phyloP scores from a whole-genome alignment of 148 eudicot genomes.

The Dysphania ambrosioides region DNA sequence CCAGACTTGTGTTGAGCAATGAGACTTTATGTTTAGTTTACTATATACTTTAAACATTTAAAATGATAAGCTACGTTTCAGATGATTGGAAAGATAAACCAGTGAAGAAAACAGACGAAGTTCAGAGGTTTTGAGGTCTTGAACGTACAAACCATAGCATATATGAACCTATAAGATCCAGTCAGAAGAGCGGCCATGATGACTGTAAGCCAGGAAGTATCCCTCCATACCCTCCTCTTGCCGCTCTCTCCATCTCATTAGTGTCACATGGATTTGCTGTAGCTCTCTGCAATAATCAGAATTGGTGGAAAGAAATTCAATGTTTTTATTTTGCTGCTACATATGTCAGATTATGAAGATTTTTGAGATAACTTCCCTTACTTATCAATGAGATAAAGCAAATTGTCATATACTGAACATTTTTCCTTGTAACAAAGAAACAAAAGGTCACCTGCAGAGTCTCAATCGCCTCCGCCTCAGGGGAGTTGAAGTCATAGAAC shows the following conservation, averaged over 20 bases:
- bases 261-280: slow-evolving; percentile 45
- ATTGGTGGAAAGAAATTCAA: too few relatives aligned
- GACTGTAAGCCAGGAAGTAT: slow-evolving; percentile 28
- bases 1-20: background rate
- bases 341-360: background rate
- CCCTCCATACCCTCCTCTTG: slow-evolving; percentile 43
- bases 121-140: background rate
- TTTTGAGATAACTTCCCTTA: background rate
- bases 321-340: too few relatives aligned
- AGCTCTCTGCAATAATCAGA: slow-evolving; percentile 40
- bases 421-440: background rate
- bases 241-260: slow-evolving; percentile 43
- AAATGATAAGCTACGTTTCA: background rate
- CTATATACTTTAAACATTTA: background rate
- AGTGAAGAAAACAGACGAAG: background rate
- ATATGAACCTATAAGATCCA: background rate
- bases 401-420: background rate
- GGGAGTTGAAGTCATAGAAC: slow-evolving; percentile 77
- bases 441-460: slow-evolving; percentile 43
- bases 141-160: background rate
- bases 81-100: background rate
- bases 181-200: slow-evolving; percentile 34
- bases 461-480: slow-evolving; percentile 67
- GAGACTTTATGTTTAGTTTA: background rate
- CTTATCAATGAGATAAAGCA: background rate